Percentiles rank a stretch among this genome's conserved stretches.
Conservation (phyloP, 352 stramenopile species). For the Pythium chondricola region DNA sequence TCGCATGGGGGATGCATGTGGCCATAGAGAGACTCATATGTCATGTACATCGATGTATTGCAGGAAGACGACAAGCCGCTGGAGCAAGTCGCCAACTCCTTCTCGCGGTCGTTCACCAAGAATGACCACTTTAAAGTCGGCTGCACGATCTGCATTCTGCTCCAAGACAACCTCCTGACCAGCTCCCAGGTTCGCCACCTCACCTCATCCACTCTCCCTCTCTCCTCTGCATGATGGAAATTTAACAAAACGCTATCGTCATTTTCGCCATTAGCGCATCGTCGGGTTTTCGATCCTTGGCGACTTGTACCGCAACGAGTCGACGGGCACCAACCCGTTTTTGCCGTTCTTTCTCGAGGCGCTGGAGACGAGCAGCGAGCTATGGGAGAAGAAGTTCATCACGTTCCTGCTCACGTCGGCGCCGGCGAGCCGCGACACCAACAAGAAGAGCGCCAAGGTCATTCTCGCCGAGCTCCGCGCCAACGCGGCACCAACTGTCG, state of each 20-base stretch:
- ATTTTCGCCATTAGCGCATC: conserved; percentile 77
- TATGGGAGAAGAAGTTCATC: conserved; percentile 78
- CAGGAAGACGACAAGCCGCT: conserved; percentile 83
- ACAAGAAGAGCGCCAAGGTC: conserved; percentile 76
- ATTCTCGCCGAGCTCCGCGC: conserved; percentile 57
- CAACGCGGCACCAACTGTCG: conserved; percentile 34
- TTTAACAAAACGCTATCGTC: too few species aligned
- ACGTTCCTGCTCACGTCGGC: conserved; percentile 52
- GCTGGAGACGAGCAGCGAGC: conserved; percentile 63
- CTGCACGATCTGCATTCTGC: conserved; percentile 86
- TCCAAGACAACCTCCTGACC: conserved; percentile 89
- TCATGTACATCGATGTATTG: too few species aligned
- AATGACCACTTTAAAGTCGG: conserved; percentile 89
- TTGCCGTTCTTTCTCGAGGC: conserved; percentile 82
- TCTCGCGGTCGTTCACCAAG: conserved; percentile 79
- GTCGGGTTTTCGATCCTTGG: conserved; percentile 83
- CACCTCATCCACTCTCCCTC: neutral
- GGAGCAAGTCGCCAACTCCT: conserved; percentile 61
- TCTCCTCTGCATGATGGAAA: neutral
- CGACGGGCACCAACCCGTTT: conserved; percentile 77
- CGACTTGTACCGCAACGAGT: conserved; percentile 81
- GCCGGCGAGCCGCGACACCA: conserved; percentile 42
- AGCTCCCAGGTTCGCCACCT: conserved; percentile 61
- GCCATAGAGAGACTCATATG: too few species aligned
- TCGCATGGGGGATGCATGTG: too few species aligned